Evolutionary conservation across 2,329 filamentous ascomycete species (phyloP), one percentile per base, ranked within the genome.

Genomic region (Phaeophleospora eucalypticola): DNA sequence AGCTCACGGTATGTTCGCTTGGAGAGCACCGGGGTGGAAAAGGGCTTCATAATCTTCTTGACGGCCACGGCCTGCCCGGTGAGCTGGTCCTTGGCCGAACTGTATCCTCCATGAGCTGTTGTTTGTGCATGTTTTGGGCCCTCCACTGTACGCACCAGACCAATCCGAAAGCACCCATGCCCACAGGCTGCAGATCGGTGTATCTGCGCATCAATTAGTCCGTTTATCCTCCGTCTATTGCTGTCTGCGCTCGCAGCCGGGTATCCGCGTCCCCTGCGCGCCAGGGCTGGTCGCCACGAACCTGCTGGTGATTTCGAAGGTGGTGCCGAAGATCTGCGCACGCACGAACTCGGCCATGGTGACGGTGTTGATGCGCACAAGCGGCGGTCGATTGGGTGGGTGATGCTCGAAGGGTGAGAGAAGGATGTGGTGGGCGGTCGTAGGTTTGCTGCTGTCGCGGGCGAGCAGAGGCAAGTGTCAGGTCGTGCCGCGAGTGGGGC

Each of bases 31-130:
- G 93, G 90, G n/a, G 93, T 98, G 78, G 90, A 96, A 74, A 98
- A 98, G 8, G 93, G 93, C 78, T 97, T 98, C 91, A 98, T 97
- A 67, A 98, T 98, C 82, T 98, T 98, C 81, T 98, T 98, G 68
- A 98, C 90, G 49, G 93, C 93, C 52, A 98, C 93, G 71, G 90
- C 89, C 71, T 96, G 90, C 68, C 82, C 87, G 51, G 93, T 97
- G 71, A 98, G 89, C 76, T 97, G 90, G 71, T 98, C 93, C 73
- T 89, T 91, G 48, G 93, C 93, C 56, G 93, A 97, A 73, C 91
- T 97, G 68, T 60, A 54, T 16, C 14, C 16, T 14, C 35, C 38
- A 35, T 53, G 34, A 51, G 51, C 45, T 40, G 19, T 37, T 20
- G 36, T 39, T 32, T 27, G 37, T 16, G 19, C 48, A 42, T 18